Conservation (phyloP, 2,329 filamentous ascomycete genomes). For the Xylaria multiplex region DNA sequence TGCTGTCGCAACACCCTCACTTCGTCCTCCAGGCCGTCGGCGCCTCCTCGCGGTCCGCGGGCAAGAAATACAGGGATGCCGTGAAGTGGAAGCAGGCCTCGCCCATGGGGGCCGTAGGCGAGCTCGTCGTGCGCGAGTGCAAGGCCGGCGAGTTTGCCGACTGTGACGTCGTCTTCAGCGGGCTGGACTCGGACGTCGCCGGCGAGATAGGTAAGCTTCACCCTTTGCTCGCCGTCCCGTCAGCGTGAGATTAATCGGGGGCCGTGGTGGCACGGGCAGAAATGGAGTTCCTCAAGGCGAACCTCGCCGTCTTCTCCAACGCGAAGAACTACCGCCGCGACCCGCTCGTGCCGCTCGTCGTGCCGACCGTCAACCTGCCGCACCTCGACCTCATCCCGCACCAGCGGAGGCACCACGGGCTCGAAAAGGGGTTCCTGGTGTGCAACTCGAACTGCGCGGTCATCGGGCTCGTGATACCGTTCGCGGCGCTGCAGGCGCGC, state of each 20-base stretch:
- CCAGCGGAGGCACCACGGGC: slow-evolving; percentile 76
- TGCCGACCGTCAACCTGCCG: slow-evolving; percentile 91
- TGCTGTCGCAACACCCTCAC: slow-evolving; percentile 87
- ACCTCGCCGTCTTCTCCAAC: slow-evolving; percentile 95
- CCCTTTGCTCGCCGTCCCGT: not conserved
- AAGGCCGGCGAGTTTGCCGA: slow-evolving; percentile 82
- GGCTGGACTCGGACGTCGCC: slow-evolving; percentile 90
- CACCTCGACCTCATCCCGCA: slow-evolving; percentile 91
- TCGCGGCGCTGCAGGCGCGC: slow-evolving; percentile 85
- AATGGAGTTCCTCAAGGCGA: slow-evolving; percentile 87
- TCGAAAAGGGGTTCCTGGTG: slow-evolving; percentile 89
- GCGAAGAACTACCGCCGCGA: slow-evolving; percentile 96
- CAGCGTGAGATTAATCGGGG: not conserved
- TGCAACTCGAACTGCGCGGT: slow-evolving; percentile 99
- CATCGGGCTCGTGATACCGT: slow-evolving; percentile 94
- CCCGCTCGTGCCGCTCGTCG: slow-evolving; percentile 89
- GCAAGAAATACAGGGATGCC: slow-evolving; percentile 94
- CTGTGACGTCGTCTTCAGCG: slow-evolving; percentile 93
- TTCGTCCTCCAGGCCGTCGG: slow-evolving; percentile 89
- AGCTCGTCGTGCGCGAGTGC: slow-evolving; percentile 88
- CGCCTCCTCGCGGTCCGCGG: slow-evolving; percentile 86
- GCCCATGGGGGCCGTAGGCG: slow-evolving; percentile 82
- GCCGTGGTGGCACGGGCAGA: slow-evolving; percentile 61
- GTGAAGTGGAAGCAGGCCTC: slow-evolving; percentile 93
- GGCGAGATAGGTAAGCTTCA: slow-evolving; percentile 80